These are phyloP conservation scores for Marasmius fiardii DNA, from an alignment of 1,284 basidiomycete species.

Conservation along the genomic window DNA sequence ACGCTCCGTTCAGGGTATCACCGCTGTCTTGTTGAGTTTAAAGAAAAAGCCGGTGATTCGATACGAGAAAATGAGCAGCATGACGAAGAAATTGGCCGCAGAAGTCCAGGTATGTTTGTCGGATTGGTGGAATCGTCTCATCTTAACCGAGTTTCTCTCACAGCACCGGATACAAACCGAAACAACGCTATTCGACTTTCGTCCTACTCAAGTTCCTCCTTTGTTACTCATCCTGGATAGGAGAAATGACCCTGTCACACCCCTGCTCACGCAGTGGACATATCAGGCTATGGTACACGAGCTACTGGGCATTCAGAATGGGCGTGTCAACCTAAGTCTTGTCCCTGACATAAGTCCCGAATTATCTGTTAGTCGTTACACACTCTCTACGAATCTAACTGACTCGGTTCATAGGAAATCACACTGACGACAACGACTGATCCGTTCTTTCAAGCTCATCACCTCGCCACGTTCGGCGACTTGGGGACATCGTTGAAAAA, in stretches of 20 bases:
- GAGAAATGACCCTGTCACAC: constrained; percentile 96
- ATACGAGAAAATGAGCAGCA: constrained; percentile 90
- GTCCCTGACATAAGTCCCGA: constrained; percentile 90
- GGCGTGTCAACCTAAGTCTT: constrained; percentile 80
- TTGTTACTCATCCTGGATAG: constrained; percentile 83
- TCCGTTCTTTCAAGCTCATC: constrained; percentile 91
- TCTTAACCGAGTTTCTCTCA: constrained; percentile 11
- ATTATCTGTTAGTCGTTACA: constrained; percentile 59
- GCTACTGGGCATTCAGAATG: constrained; percentile 90
- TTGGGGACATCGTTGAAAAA: constrained; percentile 90
- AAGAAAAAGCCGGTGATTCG: constrained; percentile 95
- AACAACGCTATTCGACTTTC: constrained; percentile 73
- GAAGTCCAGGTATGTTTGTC: constrained; percentile 72
- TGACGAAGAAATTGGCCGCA: constrained; percentile 86
- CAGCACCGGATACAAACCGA: constrained; percentile 75
- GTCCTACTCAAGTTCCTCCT: constrained; percentile 72
- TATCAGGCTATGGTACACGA: constrained; percentile 99
- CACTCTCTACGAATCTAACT: neutral
- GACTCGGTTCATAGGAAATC: constrained; percentile 66
- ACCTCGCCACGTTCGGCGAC: constrained; percentile 96
- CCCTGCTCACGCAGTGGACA: constrained; percentile 97
- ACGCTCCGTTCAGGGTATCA: constrained; percentile 79
- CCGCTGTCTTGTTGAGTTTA: constrained; percentile 86
- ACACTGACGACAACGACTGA: constrained; percentile 92
- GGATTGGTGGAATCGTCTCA: neutral